Base-by-base conservation (phyloP, 73 alveolate species). In the Breviolum minutum region DNA sequence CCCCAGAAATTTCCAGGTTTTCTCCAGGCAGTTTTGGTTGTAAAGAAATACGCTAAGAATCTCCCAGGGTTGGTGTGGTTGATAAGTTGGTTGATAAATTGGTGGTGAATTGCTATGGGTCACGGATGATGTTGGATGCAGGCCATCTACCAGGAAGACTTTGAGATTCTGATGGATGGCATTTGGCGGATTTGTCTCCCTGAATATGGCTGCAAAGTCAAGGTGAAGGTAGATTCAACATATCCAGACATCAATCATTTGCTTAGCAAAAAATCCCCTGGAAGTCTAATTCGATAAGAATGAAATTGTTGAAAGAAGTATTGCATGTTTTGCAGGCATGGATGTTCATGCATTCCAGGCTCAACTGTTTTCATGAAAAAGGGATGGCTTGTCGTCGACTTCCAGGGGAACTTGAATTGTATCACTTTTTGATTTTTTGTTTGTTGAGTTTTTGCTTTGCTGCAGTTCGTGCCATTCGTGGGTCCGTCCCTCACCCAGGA, bases 81-180 rank as follows among this genome's bases (percentile, higher is more conserved):
- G 77, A 14, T 17, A 17, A 22, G n/a, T 22, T 68, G 17, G 77
- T 68, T 68, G 77, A 17, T 2, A 68, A 22, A 14, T 17, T 68
- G 17, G 17, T 22, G 77, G 4, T 22, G 24, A 68, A 68, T 2
- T 27, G 27, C 22, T 63, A 77, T 77, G 63, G 74, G 24, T 17
- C 17, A 17, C 17, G 17, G 74, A 11, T 13, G 24, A 17, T 13
- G 74, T 17, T 66, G 24, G 27, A 40, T 70, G 85, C 60, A 88
- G 73, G 97, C 97, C 69, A 63, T 92, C 26, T 92, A 92, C 98
- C 90, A 92, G 66, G 87, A 63, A 11, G 98, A 92, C n/a, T 92
- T 92, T 22, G 98, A 74, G 98, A 68, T 30, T 27, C 74, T 83
- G 74, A 62, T 61, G 12, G 94, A 86, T 26, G 94, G 94, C 63